These are phyloP conservation scores for Fusarium nanum DNA, from an alignment of 2,329 filamentous ascomycete genomes.

Conservation along the genomic window DNA sequence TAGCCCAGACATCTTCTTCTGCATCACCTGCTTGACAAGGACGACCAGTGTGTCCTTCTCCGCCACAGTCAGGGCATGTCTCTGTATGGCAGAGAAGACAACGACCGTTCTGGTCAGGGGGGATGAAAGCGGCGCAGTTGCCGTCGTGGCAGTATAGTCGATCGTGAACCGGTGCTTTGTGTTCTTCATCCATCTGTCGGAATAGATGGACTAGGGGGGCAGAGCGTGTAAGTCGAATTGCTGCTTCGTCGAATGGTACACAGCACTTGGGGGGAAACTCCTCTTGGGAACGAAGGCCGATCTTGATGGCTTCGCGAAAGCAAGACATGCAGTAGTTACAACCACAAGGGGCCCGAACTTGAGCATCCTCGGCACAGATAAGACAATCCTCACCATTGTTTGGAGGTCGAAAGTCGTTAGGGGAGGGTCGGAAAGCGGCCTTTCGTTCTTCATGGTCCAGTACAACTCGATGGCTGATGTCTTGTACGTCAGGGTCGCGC, in stretches of 20 bases:
- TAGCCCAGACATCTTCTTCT: constrained; percentile 41
- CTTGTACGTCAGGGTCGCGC: constrained; percentile 20
- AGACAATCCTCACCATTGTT: constrained; percentile 26
- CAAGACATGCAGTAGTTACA: constrained; percentile 41
- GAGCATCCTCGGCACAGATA: constrained; percentile 23
- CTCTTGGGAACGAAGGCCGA: constrained; percentile 32
- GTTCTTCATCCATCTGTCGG: constrained; percentile 36
- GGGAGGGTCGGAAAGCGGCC: background rate
- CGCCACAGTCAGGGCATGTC: constrained; percentile 32
- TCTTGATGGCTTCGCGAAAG: constrained; percentile 32
- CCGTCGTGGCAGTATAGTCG: constrained; percentile 42
- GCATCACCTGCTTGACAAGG: constrained; percentile 20
- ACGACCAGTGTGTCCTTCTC: constrained; percentile 15
- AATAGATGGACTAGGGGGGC: constrained; percentile 39
- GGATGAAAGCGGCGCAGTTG: constrained; percentile 40
- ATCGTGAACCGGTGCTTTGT: background rate
- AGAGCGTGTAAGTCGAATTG: constrained; percentile 11
- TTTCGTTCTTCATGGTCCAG: constrained; percentile 33
- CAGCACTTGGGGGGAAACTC: constrained; percentile 45
- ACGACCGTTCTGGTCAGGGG: background rate
- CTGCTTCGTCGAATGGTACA: constrained; percentile 24
- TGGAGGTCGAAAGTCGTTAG: background rate
- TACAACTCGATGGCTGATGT: constrained; percentile 18
- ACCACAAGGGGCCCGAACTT: constrained; percentile 22
- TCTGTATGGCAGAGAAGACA: constrained; percentile 23